A percentile compares a stretch with the other conserved stretches of the same genome.
Conservation (phyloP, 2,329 filamentous ascomycete species). For the Dissoconium aciculare region DNA sequence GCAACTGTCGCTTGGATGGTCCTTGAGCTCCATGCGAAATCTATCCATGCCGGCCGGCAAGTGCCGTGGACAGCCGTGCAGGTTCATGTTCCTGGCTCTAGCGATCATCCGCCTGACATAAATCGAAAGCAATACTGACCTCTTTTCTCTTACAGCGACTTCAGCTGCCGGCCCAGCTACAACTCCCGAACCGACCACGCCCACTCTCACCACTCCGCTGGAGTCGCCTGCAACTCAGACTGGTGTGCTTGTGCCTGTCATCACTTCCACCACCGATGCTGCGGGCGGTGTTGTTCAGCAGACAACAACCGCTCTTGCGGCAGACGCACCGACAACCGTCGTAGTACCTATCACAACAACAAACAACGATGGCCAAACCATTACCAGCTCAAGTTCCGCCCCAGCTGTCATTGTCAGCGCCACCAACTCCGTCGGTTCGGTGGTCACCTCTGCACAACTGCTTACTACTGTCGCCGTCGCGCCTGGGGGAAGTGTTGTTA, state of each 20-base stretch:
- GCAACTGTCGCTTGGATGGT: no score
- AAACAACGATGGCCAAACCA: constrained; percentile 16
- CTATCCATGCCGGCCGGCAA: no score
- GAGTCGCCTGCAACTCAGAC: no score
- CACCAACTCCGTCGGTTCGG: constrained; percentile 27
- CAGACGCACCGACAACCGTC: constrained; percentile 19
- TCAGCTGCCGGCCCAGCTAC: no score
- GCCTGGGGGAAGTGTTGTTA: constrained; percentile 24
- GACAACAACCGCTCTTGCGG: constrained; percentile 28
- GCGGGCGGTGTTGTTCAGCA: constrained; percentile 23
- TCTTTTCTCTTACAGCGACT: no score
- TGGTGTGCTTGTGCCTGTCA: constrained; percentile 27
- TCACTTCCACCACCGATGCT: constrained; percentile 26
- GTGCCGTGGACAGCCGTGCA: no score
- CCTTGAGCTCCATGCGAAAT: no score
- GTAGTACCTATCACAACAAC: constrained; percentile 20
- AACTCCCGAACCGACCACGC: no score
- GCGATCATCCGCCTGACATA: no score
- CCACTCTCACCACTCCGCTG: no score
- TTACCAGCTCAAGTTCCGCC: constrained; percentile 25
- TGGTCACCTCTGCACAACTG: constrained; percentile 25
- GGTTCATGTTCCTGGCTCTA: no score
- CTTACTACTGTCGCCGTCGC: constrained; percentile 26
- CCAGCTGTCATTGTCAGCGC: constrained; percentile 26
- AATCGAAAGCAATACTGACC: no score